Evolutionary conservation across 768 basidiomycete species (phyloP).

Genomic region (Suillus americanus): DNA sequence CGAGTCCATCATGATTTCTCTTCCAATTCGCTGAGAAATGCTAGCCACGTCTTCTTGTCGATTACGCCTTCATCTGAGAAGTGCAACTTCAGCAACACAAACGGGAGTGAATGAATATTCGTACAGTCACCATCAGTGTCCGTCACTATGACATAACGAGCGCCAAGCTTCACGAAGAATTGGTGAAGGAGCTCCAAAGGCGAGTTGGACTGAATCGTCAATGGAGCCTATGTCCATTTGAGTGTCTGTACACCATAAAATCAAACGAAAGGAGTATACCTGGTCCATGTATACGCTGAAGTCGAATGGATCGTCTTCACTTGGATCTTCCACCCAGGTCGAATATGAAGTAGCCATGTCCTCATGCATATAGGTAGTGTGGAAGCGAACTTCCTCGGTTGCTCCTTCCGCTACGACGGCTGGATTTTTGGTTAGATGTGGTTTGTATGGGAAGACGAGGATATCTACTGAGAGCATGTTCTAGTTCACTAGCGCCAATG

Average conservation of each 20-base stretch:
- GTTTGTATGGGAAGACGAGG: not conserved
- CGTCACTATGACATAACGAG: slow-evolving; percentile 83
- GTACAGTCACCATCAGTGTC: slow-evolving; percentile 82
- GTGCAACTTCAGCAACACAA: not conserved
- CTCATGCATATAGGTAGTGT: slow-evolving; percentile 41
- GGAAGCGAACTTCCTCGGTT: slow-evolving; percentile 67
- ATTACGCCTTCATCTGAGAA: slow-evolving; percentile 81
- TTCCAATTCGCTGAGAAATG: slow-evolving; percentile 76
- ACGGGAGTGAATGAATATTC: slow-evolving; percentile 24
- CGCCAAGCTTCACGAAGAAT: slow-evolving; percentile 92
- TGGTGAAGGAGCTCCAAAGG: slow-evolving; percentile 93
- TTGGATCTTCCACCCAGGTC: slow-evolving; percentile 49
- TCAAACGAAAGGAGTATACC: slow-evolving; percentile 37
- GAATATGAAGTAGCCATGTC: slow-evolving; percentile 57
- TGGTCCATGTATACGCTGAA: slow-evolving; percentile 91
- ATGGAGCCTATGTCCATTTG: slow-evolving; percentile 61
- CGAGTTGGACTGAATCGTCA: slow-evolving; percentile 80
- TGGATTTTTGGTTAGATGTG: slow-evolving; percentile 27
- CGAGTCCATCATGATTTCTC: slow-evolving; percentile 38
- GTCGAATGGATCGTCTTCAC: slow-evolving; percentile 60
- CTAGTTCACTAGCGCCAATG: slow-evolving; percentile 89
- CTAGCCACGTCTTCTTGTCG: slow-evolving; percentile 93
- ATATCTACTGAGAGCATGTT: slow-evolving; percentile 81
- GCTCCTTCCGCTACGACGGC: slow-evolving; percentile 76
- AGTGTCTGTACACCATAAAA: not conserved